Evolutionary conservation across 78 protist species (phyloP).

Genomic region (Acrasis kona): DNA sequence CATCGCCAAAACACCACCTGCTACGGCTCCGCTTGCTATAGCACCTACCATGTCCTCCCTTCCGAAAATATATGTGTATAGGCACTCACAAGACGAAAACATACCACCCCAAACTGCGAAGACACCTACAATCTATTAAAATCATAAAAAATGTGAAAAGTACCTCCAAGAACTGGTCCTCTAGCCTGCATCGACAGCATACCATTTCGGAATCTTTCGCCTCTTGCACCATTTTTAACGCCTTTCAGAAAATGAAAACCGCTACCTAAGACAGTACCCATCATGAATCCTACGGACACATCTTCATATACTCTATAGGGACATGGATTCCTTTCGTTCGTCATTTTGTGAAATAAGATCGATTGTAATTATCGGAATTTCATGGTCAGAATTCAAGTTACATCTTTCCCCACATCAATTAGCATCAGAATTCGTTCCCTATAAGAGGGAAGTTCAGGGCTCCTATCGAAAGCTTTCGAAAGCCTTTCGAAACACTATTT

Average conservation of each 20-base stretch:
- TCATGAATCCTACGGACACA: slow-evolving; percentile 39
- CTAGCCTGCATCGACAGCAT: slow-evolving; percentile 3
- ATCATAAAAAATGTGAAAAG: no score
- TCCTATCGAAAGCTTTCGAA: no score
- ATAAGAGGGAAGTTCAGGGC: no score
- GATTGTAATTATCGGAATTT: no score
- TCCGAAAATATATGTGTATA: slow-evolving; percentile 4
- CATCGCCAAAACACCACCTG: not conserved
- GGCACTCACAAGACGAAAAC: slow-evolving; percentile 48
- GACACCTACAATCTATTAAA: slow-evolving; percentile 29
- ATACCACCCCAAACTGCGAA: slow-evolving; percentile 59
- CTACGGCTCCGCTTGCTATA: not conserved
- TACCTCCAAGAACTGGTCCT: no score
- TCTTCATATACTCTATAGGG: slow-evolving; percentile 34
- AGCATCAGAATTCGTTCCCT: no score
- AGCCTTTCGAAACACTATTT: no score
- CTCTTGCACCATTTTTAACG: slow-evolving; percentile 27
- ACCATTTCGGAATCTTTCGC: slow-evolving; percentile 17
- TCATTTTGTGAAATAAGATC: no score
- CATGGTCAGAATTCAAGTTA: no score
- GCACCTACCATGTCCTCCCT: slow-evolving; percentile 33
- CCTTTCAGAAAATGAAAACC: slow-evolving; percentile 24
- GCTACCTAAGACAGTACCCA: slow-evolving; percentile 26
- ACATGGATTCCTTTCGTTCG: no score
- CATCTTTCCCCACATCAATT: no score